These are phyloP conservation scores for Sporothrix globosa DNA, from an alignment of 2,329 filamentous ascomycete species.

Conservation along the genomic window DNA sequence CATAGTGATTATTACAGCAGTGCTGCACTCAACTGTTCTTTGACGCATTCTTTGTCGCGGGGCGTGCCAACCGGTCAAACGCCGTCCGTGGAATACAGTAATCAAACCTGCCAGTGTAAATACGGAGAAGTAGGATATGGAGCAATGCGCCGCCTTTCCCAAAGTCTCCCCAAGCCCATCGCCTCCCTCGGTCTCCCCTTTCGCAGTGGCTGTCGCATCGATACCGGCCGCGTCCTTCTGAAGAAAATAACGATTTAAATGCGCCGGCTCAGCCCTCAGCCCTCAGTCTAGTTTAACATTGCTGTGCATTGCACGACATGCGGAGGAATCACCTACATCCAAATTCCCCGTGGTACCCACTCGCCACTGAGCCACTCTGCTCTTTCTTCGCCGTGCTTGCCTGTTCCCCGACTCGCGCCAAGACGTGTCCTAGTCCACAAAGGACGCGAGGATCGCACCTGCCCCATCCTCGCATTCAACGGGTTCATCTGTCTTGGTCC, in stretches of 20 bases:
- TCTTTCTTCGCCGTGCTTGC: background rate
- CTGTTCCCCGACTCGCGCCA: constrained; percentile 17
- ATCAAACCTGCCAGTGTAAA: background rate
- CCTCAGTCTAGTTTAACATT: no score
- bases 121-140: no score
- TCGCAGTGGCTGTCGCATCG: background rate
- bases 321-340: background rate
- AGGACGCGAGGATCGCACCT: constrained; percentile 17
- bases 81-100: constrained; percentile 9
- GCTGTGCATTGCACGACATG: no score
- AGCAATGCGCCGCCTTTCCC: no score
- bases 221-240: background rate
- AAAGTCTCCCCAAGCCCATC: background rate
- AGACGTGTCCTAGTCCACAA: constrained; percentile 9
- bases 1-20: no score
- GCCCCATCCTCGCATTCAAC: constrained; percentile 16
- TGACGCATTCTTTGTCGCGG: background rate
- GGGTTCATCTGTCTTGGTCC: background rate
- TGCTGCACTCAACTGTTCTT: background rate
- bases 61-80: background rate
- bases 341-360: background rate
- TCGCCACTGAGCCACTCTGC: background rate
- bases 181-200: background rate
- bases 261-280: background rate
- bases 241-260: background rate